Base-by-base conservation (phyloP, 108 stramenopile genomes). In the Aurantiochytrium sp. region DNA sequence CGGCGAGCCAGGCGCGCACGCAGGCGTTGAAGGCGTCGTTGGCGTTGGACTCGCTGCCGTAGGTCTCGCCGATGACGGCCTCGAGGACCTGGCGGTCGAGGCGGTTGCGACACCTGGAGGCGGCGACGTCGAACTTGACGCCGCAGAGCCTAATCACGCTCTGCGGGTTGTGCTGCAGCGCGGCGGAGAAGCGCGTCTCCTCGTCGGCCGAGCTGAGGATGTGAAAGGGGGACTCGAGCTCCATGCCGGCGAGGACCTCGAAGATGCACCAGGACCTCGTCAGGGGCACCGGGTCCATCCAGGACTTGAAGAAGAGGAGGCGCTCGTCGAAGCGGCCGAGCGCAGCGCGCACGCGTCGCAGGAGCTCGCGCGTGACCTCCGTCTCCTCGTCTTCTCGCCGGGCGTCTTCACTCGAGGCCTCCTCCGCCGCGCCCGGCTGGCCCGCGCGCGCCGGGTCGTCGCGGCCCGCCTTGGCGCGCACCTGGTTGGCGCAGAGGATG, bases 281-380 rank as follows among this genome's bases (percentile, higher is more conserved):
- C 73, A 81, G 27, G 12, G 73, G 73, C 21, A 81, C 39, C 15
- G 73, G 73, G 73, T 81, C 73, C 21, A 81, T 22, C 73, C 73
- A 81, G 8, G 73, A 81, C 42, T 81, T 81, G 73, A 81, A 81
- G 45, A 48, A 81, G 42, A 81, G n/a, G 73, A 81, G 73, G 2
- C 73, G 39, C 1, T 81, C 73, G 19, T 48, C 45, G 73, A 81
- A 81, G 24, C 30, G 12, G 2, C 42, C 73, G 0, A 42, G 15
- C 21, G 73, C 73, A 5, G 24, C 39, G 42, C 30, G 39, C 19
- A 24, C 6, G n/a, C 73, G n/a, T 6, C 42, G n/a, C 73, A 48
- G 32, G n/a, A 81, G 73, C 73, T 65, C 59, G 2, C 34, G 27
- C 4, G 59, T 65, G 32, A 65, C 34, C 10, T 8, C 59, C 10